phyloP scores from a whole-genome alignment of 2,329 filamentous ascomycete species.

The Calonectria montana region DNA sequence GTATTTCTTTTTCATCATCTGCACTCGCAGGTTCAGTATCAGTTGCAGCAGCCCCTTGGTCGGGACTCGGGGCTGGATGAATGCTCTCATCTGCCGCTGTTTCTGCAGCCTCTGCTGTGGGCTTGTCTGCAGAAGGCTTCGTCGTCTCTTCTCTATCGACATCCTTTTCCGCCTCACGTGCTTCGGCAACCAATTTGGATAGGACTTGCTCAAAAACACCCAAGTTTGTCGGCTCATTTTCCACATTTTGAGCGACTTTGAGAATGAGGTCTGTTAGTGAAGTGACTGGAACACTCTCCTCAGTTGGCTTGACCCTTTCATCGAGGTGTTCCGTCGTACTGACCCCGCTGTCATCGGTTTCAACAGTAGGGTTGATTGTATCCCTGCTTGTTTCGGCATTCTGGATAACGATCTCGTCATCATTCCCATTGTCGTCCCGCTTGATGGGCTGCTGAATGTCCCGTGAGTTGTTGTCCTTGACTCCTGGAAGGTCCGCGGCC shows the following conservation, averaged over 20 bases:
- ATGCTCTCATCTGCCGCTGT: neutral
- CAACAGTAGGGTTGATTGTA: neutral
- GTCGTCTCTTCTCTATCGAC: neutral
- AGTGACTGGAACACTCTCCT: conserved; percentile 22
- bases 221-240: conserved; percentile 54
- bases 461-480: conserved; percentile 37
- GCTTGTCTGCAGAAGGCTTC: neutral
- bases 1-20: conserved; percentile 29
- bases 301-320: conserved; percentile 4
- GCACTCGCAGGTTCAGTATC: neutral
- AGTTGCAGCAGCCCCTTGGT: neutral
- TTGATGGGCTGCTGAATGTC: conserved; percentile 18
- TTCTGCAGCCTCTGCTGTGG: neutral
- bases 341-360: neutral
- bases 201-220: conserved; percentile 64
- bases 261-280: conserved; percentile 63
- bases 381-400: conserved; percentile 4
- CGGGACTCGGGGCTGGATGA: neutral
- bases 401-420: neutral
- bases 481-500: conserved; percentile 47
- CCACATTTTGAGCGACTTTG: conserved; percentile 60
- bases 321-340: neutral
- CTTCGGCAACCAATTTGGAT: conserved; percentile 55
- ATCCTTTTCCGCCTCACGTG: conserved; percentile 9
- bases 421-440: conserved; percentile 11